Evolutionary conservation across 306 rosid species (phyloP).

Genomic region (Dryas octopetala): DNA sequence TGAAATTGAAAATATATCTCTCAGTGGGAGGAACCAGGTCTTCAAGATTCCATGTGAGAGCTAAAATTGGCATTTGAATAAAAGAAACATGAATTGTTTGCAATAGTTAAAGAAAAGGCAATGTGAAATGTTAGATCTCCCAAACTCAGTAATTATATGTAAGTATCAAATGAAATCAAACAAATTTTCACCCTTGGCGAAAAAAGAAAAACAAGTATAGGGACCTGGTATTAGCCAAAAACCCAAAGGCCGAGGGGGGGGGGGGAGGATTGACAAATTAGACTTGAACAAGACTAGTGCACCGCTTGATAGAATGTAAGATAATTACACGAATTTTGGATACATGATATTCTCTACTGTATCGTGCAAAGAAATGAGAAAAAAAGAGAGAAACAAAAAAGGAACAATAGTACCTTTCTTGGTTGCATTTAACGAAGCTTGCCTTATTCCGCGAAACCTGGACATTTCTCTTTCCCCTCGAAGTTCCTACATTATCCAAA

Average conservation of each 20-base stretch:
- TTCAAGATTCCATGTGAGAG: constrained; percentile 66
- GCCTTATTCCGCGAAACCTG: constrained; percentile 63
- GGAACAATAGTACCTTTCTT: constrained; percentile 54
- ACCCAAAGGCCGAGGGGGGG: no score
- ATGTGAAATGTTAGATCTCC: not conserved
- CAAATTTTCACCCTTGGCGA: not conserved
- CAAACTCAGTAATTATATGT: not conserved
- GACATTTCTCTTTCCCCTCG: constrained; percentile 50
- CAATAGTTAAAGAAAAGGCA: no score
- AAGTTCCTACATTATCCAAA: constrained; percentile 13
- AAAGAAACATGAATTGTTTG: not conserved
- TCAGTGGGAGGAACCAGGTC: constrained; percentile 90
- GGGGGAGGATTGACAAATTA: no score
- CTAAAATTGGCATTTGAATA: constrained; percentile 35
- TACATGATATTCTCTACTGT: not conserved
- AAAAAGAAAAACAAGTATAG: not conserved
- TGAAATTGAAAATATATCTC: constrained; percentile 73
- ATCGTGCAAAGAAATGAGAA: not conserved
- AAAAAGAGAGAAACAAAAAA: not conserved
- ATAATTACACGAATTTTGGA: not conserved
- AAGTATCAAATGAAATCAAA: not conserved
- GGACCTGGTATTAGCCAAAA: not conserved
- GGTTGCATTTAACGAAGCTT: constrained; percentile 74
- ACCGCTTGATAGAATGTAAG: not conserved
- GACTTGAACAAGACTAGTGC: no score